Evolutionary conservation across 805 yeast genomes (phyloP), one percentile per base, ranked within the genome.

Genomic region (Scheffersomyces lignosus): DNA sequence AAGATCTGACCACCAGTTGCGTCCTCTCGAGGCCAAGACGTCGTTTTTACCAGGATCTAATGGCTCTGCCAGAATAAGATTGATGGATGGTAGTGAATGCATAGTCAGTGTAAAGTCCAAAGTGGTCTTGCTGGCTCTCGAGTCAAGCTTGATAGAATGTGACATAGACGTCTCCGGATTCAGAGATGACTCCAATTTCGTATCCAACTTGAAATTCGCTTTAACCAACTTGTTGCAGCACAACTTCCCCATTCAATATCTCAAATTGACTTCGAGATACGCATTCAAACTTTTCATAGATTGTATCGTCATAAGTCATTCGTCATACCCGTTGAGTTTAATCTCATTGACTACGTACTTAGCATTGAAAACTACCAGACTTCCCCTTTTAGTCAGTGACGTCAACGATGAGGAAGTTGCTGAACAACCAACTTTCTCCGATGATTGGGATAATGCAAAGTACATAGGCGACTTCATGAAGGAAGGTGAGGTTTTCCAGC

Each of bases 61-160:
- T 62, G 99, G 99, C 10, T 89, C 97, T 2, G 84, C 97, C 0
- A 75, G 96, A 64, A 78, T 91, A 14, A 75, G 89, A 45, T 75
- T 88, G 23, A 75, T 85, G 33, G 98, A 91, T 60, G 98, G 99
- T 15, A 79, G 88, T 43, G 98, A 93, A 62, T 88, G 96, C 51
- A 83, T 93, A 23, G 91, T 88, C 4, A 93, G 97, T 53, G 75
- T 91, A 32, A 93, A 93, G 62, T 78, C 90, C 9, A 84, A 85
- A 51, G 96, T 90, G 3, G 85, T 87, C 12, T 44, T 54, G 34
- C 41, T 61, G 44, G 41, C 49, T 20, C 51, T 49, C 30, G 72
- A 74, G 13, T 49, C 68, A 0, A 78, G 75, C 14, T 62, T 87
- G 25, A 66, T 90, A 7, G 80, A 80, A 30, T 81, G 89, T 18